These are phyloP conservation scores for Trematosphaeria pertusa DNA, from an alignment of 2,329 filamentous ascomycete genomes.

Conservation along the genomic window DNA sequence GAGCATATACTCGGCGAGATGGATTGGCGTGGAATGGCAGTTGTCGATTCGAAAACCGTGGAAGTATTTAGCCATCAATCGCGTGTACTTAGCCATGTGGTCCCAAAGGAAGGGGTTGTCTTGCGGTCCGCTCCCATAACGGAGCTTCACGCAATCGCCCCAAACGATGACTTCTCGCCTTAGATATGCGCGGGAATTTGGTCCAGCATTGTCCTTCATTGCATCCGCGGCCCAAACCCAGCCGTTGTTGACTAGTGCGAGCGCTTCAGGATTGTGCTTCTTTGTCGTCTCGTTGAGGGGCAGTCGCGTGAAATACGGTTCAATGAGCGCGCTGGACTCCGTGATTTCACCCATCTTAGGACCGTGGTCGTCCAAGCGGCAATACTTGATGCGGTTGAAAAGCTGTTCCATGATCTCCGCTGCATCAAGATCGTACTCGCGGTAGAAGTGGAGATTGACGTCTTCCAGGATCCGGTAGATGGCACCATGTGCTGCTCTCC, in stretches of 20 bases:
- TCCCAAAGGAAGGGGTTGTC: slow-evolving; percentile 96
- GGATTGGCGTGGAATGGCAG: slow-evolving; percentile 93
- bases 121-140: slow-evolving; percentile 79
- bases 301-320: slow-evolving; percentile 92
- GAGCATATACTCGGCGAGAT: slow-evolving; percentile 92
- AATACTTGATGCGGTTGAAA: slow-evolving; percentile 93
- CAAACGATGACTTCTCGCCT: slow-evolving; percentile 95
- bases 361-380: slow-evolving; percentile 89
- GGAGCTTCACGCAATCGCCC: slow-evolving; percentile 97
- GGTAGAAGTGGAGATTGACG: slow-evolving; percentile 86
- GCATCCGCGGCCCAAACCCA: slow-evolving; percentile 99
- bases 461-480: slow-evolving; percentile 73
- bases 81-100: slow-evolving; percentile 92
- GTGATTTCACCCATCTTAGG: slow-evolving; percentile 85
- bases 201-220: slow-evolving; percentile 89
- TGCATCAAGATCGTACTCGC: slow-evolving; percentile 87
- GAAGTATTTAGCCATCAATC: slow-evolving; percentile 93
- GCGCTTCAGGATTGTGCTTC: slow-evolving; percentile 75
- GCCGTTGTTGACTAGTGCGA: slow-evolving; percentile 91
- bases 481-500: slow-evolving; percentile 61
- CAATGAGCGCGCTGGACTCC: slow-evolving; percentile 79
- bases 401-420: slow-evolving; percentile 87
- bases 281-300: slow-evolving; percentile 79
- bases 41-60: slow-evolving; percentile 97
- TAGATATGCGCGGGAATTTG: slow-evolving; percentile 90